phyloP scores from a whole-genome alignment of 139 green algal species.

The Ostreobium quekettii region DNA sequence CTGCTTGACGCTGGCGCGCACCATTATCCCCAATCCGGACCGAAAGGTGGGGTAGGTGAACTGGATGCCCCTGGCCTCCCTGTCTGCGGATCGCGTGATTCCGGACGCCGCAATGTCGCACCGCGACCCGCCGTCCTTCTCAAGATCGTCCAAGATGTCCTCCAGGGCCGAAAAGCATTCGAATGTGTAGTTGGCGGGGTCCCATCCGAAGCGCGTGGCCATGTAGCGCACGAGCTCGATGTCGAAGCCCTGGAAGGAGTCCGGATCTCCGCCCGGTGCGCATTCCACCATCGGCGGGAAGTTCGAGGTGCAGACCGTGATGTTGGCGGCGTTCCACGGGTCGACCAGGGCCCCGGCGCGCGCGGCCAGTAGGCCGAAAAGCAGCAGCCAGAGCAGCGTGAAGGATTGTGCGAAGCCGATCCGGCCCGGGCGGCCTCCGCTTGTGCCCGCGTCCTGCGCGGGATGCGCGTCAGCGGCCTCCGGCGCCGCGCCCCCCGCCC shows the following conservation, averaged over 20 bases:
- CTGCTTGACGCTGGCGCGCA: constrained; percentile 2
- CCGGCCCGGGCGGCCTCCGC: too few species aligned
- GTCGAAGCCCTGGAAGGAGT: background rate
- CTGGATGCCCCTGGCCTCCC: background rate
- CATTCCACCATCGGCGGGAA: background rate
- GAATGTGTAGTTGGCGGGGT: constrained; percentile 1
- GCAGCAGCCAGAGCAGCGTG: too few species aligned
- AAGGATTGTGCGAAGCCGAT: too few species aligned
- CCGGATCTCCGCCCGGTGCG: background rate
- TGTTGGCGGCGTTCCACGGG: too few species aligned
- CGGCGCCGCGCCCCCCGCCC: too few species aligned
- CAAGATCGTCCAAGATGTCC: background rate
- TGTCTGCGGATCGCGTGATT: constrained; percentile 9
- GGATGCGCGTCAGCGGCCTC: too few species aligned
- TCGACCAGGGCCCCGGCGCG: too few species aligned
- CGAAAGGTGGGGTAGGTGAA: constrained; percentile 10
- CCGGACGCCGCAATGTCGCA: constrained; percentile 13
- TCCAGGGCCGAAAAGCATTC: background rate
- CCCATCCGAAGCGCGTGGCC: background rate
- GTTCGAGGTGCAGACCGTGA: background rate
- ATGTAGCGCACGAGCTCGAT: background rate
- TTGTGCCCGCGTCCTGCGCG: too few species aligned
- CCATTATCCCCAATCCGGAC: constrained; percentile 2
- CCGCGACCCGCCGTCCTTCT: background rate
- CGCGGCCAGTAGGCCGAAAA: too few species aligned